These are phyloP conservation scores for Monascus ruber DNA, from an alignment of 2,329 filamentous ascomycete genomes.

Conservation along the genomic window DNA sequence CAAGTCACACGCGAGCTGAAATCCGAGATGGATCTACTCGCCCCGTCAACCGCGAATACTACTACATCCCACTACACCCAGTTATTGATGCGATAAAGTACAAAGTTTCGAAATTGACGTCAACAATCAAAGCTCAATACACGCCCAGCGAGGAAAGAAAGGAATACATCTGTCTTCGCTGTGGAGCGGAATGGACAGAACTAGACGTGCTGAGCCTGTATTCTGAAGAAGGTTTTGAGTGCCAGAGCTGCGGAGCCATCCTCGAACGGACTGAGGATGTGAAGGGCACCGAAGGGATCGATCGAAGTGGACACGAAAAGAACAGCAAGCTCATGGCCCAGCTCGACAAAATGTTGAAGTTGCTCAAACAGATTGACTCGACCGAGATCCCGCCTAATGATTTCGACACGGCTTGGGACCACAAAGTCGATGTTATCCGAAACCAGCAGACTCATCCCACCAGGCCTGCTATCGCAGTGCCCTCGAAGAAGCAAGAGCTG, in stretches of 20 bases:
- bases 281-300: slow-evolving; percentile 30
- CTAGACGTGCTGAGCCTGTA: slow-evolving; percentile 78
- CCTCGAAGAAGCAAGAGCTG: slow-evolving; percentile 26
- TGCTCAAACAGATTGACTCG: slow-evolving; percentile 38
- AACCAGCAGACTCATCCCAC: slow-evolving; percentile 32
- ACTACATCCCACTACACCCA: slow-evolving; percentile 90
- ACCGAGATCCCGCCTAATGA: slow-evolving; percentile 38
- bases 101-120: slow-evolving; percentile 77
- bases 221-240: slow-evolving; percentile 59
- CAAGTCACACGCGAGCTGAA: slow-evolving; percentile 64
- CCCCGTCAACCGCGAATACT: slow-evolving; percentile 80
- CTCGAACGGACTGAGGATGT: slow-evolving; percentile 36
- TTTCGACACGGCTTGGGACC: slow-evolving; percentile 38
- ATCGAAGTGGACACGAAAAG: slow-evolving; percentile 39
- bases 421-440: slow-evolving; percentile 35
- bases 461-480: slow-evolving; percentile 30
- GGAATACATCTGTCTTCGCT: slow-evolving; percentile 75
- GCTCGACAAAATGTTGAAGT: slow-evolving; percentile 34
- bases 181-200: slow-evolving; percentile 75
- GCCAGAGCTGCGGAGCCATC: slow-evolving; percentile 58
- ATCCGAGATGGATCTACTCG: slow-evolving; percentile 69
- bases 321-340: slow-evolving; percentile 39
- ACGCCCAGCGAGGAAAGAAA: slow-evolving; percentile 76
- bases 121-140: slow-evolving; percentile 74
- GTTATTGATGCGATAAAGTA: slow-evolving; percentile 96